Evolutionary conservation across 2,329 filamentous ascomycete species (phyloP), one percentile per base, ranked within the genome.

Genomic region (Pyrenophora tritici-repentis): DNA sequence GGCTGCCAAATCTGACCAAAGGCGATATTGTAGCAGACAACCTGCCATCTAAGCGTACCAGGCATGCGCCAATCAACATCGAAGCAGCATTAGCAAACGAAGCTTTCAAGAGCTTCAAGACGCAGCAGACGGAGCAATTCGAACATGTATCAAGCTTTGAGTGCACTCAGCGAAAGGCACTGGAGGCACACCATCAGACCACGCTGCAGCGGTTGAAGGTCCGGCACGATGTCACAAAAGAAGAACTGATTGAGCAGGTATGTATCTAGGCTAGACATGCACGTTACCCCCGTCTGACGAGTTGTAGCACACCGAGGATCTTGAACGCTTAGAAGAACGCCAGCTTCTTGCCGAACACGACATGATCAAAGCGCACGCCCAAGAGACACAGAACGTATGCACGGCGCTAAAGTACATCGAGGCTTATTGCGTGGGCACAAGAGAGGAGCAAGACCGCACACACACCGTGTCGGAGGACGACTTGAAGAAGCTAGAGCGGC

Each of bases 361-460:
- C 37, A 61, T 79, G 18, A 73, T 74, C 31, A 66, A 71, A 43
- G 48, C 65, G 3, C 78, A 80, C 17, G 67, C 65, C 1, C 64
- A 73, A 20, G 78, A 79, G 53, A 62, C 65, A 10, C 70, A 74
- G 32, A 78, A 78, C 56, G 72, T 72, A 9, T 74, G 72, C 0
- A 78, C 75, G 2, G 77, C 77, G 0, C 59, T 80, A 3, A 76
- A 75, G 52, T 74, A 79, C 52, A 79, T 79, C 71, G 75, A 78
- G 50, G 76, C 76, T 3, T 80, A 78, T 53, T 79, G 77, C 49
- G 69, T 71, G 4, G 76, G 76, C 10, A 68, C 62, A 13, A 63
- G 59, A 17, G 45, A 62, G 4, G 53, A 65, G 24, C 64, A 55
- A 3, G 53, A 67, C n/a, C 48, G 55, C 33, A 38, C 56, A 14